Base-by-base conservation (phyloP, 1,139 yeast genomes). In the Protomyces inouyei region DNA sequence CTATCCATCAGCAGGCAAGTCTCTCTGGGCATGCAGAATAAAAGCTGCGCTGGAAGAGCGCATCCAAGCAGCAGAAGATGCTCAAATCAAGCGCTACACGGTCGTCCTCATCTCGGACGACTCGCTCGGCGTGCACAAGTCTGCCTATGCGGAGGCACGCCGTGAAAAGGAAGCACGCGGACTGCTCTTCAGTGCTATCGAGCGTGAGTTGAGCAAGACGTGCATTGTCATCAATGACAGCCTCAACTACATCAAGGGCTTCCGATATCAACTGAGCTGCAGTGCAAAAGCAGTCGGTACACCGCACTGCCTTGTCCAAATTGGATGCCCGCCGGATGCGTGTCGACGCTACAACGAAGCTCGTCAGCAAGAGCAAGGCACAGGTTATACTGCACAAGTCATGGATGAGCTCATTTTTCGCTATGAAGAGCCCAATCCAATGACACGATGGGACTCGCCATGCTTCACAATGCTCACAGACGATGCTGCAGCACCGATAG, bases 371-470 rank as follows among this genome's bases (percentile, higher is more conserved):
- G 71, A 78, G 55, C 51, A 56, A 3, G 52, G n/a, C 21, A 38
- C 35, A 5, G 65, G 60, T 14, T 66, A 66, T 46, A 38, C 68
- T 8, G 51, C 57, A 16, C 64, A 66, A 14, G 60, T 66, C 45
- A 78, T 92, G 57, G 81, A 80, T 25, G 93, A 87, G 64, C 76
- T 93, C 68, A 82, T 85, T 3, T 88, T 91, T 84, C 76, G 98
- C 68, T 95, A 86, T 72, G 98, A 93, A 74, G 98, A 93, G 73
- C 99, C 99, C 0, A 88, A 89, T 71, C 85, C 85, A 23, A 83
- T 83, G 72, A 83, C 87, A 46, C 79, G 97, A 67, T 93, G 98
- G 98, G 99, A 93, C 73, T 85, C 96, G 3, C 99, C 99, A 1
- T 76, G 92, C 68, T 87, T 90, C 73, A 84, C 89, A 0, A 75